Conservation (phyloP, 1,139 yeast species). For the Sugiyamaella sp. region DNA sequence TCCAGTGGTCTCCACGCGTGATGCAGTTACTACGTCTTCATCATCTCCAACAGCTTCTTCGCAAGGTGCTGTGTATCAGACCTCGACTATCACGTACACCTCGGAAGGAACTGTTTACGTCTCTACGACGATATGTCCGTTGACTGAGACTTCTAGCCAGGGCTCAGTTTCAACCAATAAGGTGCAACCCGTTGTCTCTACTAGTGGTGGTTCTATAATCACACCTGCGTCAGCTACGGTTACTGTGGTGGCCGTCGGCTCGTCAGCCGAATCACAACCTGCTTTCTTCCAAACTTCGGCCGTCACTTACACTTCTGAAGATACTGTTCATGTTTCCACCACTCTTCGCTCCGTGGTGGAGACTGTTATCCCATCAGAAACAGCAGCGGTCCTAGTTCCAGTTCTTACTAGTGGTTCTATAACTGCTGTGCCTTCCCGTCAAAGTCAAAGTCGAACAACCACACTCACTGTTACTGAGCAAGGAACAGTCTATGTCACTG, state of each 20-base stretch:
- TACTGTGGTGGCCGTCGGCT: too few relatives aligned
- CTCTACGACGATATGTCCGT: slow-evolving; percentile 4
- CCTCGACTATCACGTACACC: neutral
- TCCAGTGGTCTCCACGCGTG: neutral
- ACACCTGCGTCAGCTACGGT: slow-evolving; percentile 4
- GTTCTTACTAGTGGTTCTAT: neutral
- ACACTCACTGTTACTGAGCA: neutral
- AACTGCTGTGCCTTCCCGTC: slow-evolving; percentile 7
- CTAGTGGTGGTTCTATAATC: slow-evolving; percentile 1
- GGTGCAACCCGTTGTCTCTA: too few relatives aligned
- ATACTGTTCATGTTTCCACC: slow-evolving; percentile 2
- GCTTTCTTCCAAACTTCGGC: neutral
- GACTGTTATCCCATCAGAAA: neutral
- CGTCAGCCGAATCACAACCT: neutral
- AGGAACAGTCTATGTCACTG: neutral
- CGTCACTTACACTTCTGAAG: slow-evolving; percentile 4
- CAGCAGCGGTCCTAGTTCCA: neutral
- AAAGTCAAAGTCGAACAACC: too few relatives aligned
- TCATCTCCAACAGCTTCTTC: neutral
- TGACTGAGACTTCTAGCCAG: slow-evolving; percentile 9
- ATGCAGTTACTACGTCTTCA: slow-evolving; percentile 3
- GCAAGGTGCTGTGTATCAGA: slow-evolving; percentile 2
- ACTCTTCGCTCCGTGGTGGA: too few relatives aligned
- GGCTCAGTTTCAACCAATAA: too few relatives aligned
- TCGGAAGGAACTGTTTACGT: neutral